These are phyloP conservation scores for Arthrinium phaeospermum DNA, from an alignment of 2,329 filamentous ascomycete genomes.

Conservation along the genomic window DNA sequence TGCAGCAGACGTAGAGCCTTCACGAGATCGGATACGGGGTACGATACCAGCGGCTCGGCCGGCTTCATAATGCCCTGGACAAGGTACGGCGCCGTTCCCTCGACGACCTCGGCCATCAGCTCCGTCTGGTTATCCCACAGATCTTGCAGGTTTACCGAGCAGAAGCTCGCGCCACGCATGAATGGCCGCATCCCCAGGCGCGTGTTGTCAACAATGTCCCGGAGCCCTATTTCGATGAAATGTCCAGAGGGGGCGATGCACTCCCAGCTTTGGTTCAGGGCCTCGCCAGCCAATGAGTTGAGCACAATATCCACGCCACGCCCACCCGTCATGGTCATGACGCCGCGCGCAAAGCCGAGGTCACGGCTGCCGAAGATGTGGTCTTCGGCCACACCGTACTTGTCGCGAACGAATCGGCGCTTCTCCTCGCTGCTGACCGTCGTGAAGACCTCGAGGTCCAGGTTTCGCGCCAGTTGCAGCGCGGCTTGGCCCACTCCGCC, in stretches of 20 bases:
- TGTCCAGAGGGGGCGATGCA: conserved; percentile 21
- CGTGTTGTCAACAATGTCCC: conserved; percentile 23
- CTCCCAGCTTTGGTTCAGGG: conserved; percentile 23
- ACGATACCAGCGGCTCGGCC: background rate
- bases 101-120: too few relatives aligned
- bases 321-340: conserved; percentile 39
- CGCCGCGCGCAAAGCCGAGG: conserved; percentile 38
- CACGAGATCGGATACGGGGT: background rate
- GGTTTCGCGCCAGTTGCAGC: conserved; percentile 21
- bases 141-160: conserved; percentile 16
- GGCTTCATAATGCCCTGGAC: conserved; percentile 24
- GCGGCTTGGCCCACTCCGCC: conserved; percentile 25
- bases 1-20: conserved; percentile 26
- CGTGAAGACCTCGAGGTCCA: conserved; percentile 43
- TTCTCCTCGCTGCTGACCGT: conserved; percentile 43
- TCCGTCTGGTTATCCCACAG: too few relatives aligned
- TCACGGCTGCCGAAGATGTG: conserved; percentile 33
- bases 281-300: conserved; percentile 44
- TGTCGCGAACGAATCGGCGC: conserved; percentile 32
- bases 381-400: conserved; percentile 38
- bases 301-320: conserved; percentile 50
- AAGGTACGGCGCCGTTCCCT: conserved; percentile 22
- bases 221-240: conserved; percentile 25
- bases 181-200: conserved; percentile 25
- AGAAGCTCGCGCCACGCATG: conserved; percentile 25